Evolutionary conservation across 176 grass and related monocot species (phyloP), one percentile per base, ranked within the genome.

Genomic region (Phoenix roebelenii): DNA sequence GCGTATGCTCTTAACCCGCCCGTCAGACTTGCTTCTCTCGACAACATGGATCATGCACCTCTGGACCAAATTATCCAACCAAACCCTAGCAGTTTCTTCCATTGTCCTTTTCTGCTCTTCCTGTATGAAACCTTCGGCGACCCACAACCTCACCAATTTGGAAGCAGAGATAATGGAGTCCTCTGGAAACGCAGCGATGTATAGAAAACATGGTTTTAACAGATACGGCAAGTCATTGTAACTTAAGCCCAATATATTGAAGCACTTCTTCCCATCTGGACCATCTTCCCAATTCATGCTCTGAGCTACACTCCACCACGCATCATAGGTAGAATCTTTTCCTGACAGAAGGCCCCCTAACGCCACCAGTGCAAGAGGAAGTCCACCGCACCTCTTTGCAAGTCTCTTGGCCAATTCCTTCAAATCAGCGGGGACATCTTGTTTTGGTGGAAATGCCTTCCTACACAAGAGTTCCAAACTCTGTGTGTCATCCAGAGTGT

Each of bases 311-410:
- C 6, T 20, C 17, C n/a, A 63, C 60, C 58, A 23, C 32, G 26
- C 4, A 28, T 28, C 52, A 20, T 72, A 52, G 44, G 23, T 51
- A 12, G 16, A 30, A 14, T n/a, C 22, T 20, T 52, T 72, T 1
- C 12, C 15, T 18, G 57, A 72, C 28, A 72, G 22, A 49, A 51
- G 22, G 18, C 58, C 70, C 15, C 70, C 70, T 2, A 62, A 17
- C 5, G 54, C 70, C 17, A 63, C 58, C 16, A 72, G 19, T 23
- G 69, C 69, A 23, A 72, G 44, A 12, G 69, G 69, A 9, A 72
- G 51, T 25, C 69, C 58, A 30, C 22, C 39, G 52, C 70, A 72
- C 16, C 30, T 72, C 15, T 54, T 24, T 54, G 70, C 49, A 3
- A 73, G 25, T 15, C 32, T 30, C 30, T 23, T 52, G 6, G 39